Conservation (phyloP, 2,329 filamentous ascomycete species). For the Thelonectria olida region DNA sequence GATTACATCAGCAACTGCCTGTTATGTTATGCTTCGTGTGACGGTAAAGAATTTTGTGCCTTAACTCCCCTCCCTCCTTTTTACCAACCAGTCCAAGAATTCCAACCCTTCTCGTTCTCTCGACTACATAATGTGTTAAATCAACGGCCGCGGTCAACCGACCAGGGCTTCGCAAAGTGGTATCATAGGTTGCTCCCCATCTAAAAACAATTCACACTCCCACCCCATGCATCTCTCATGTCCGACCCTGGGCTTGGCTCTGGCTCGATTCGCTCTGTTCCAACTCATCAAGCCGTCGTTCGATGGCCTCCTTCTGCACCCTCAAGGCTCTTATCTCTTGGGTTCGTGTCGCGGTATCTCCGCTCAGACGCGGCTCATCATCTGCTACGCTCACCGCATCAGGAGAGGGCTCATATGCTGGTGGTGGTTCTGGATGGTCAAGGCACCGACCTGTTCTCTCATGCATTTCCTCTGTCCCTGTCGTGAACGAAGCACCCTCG, state of each 20-base stretch:
- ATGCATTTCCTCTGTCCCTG: constrained; percentile 24
- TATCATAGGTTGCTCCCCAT: constrained; percentile 41
- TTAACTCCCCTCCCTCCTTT: background rate
- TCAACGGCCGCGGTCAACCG: constrained; percentile 28
- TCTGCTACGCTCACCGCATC: constrained; percentile 36
- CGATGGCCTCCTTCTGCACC: constrained; percentile 48
- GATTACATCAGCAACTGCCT: background rate
- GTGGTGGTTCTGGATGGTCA: constrained; percentile 40
- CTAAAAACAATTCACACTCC: constrained; percentile 21
- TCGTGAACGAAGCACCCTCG: constrained; percentile 25
- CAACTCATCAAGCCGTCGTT: constrained; percentile 48
- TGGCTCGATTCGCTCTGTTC: constrained; percentile 37
- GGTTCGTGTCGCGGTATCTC: constrained; percentile 33
- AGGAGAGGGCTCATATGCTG: constrained; percentile 42
- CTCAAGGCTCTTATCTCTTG: constrained; percentile 45
- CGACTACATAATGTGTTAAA: constrained; percentile 14
- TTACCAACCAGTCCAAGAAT: constrained; percentile 3
- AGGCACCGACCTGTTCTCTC: constrained; percentile 22
- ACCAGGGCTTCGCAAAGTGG: constrained; percentile 40
- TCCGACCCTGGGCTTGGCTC: constrained; percentile 11
- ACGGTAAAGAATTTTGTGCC: background rate
- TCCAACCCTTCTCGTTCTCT: constrained; percentile 9
- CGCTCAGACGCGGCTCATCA: constrained; percentile 34
- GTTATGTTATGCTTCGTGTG: background rate
- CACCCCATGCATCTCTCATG: constrained; percentile 5